Evolutionary conservation across 2,329 filamentous ascomycete species (phyloP), one percentile per base, ranked within the genome.

Genomic region (Apiospora aurea): DNA sequence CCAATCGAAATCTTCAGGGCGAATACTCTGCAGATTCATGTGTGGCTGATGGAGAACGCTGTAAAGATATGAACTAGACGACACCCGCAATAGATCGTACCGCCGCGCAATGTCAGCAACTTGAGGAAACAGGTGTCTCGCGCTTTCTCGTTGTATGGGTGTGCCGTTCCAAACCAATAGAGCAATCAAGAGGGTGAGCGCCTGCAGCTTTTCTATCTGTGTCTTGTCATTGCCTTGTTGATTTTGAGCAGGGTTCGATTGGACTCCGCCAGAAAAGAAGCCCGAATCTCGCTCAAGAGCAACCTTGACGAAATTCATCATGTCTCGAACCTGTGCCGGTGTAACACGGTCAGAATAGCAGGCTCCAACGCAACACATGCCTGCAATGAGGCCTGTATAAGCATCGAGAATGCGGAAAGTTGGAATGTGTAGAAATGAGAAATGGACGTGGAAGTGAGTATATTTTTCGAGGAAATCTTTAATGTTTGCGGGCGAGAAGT

Each of bases 361-460:
- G 53, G 92, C 92, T 49, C 93, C 93, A 76, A 93, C 86, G 79
- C 91, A 93, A 77, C 92, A 90, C 85, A 95, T 92, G 73, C 87
- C 87, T 73, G 93, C 86, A 69, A 93, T 83, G 73, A 94, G 85
- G 75, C 91, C 90, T 73, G 91, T 89, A 79, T 92, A 90, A 67
- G 90, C 88, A 74, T 91, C 87, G 73, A 88, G 85, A 70, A 93
- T 87, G 78, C 90, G 88, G 81, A 94, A 93, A 11, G 92, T 93
- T 47, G 92, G 88, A 79, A 92, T 87, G 78, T 95, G 92, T 70
- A 94, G 86, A 75, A 93, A 87, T 26, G 92, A 90, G 83, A 93
- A 93, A 80, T 95, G 92, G 73, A 89, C 87, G 80, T 94, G 90
- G 80, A 91, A 94, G 80, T 93, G 90, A 73, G 87, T 90, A 84